Conservation (phyloP, 169 alveolate species). For the Theileria orientalis region DNA sequence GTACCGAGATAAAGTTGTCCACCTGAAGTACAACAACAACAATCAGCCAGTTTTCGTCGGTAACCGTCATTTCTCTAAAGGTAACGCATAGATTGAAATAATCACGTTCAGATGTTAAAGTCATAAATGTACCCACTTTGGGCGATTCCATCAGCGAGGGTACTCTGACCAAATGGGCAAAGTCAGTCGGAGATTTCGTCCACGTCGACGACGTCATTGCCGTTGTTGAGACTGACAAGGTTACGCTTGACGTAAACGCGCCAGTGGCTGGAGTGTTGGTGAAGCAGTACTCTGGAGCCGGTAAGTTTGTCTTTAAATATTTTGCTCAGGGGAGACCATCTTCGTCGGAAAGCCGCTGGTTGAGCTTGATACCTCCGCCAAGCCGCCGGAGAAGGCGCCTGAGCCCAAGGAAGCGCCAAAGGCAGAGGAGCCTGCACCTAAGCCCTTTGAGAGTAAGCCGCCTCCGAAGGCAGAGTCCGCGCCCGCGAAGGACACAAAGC, state of each 20-base stretch:
- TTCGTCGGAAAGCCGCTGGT: slow-evolving; percentile 85
- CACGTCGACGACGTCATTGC: slow-evolving; percentile 89
- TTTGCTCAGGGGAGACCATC: slow-evolving; percentile 82
- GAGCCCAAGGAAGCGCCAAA: background rate
- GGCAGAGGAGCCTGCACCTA: slow-evolving; percentile 12
- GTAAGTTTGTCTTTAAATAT: slow-evolving; percentile 13
- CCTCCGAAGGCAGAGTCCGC: slow-evolving; percentile 6
- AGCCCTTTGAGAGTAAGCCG: background rate
- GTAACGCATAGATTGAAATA: background rate
- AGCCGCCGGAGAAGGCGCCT: slow-evolving; percentile 40
- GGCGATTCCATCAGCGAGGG: slow-evolving; percentile 89
- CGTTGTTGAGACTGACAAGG: slow-evolving; percentile 93
- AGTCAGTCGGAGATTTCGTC: slow-evolving; percentile 86
- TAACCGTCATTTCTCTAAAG: slow-evolving; percentile 17
- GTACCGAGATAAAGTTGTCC: background rate
- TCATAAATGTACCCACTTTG: slow-evolving; percentile 77
- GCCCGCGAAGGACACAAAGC: slow-evolving; percentile 5
- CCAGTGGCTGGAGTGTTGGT: slow-evolving; percentile 80
- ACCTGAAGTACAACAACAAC: background rate
- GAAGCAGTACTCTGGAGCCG: slow-evolving; percentile 55
- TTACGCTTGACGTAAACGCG: slow-evolving; percentile 88
- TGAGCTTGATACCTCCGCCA: slow-evolving; percentile 80
- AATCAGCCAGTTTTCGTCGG: background rate
- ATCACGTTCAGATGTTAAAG: slow-evolving; percentile 28
- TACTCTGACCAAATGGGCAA: slow-evolving; percentile 78